Evolutionary conservation across 2,329 filamentous ascomycete genomes (phyloP).

Genomic region (Byssothecium circinans): DNA sequence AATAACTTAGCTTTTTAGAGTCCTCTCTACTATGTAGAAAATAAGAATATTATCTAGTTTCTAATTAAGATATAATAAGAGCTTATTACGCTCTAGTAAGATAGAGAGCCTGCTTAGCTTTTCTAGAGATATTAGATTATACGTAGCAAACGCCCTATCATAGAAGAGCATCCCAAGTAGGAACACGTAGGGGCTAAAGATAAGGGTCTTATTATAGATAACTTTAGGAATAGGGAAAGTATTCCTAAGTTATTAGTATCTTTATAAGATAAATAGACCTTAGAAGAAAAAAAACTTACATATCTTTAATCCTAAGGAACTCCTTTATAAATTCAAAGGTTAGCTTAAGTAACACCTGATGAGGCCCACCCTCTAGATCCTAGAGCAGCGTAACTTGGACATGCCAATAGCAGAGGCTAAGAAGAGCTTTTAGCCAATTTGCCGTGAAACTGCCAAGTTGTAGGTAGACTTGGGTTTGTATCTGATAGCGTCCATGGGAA

Average conservation of each 20-base stretch:
- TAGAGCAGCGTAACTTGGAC: slow-evolving; percentile 17
- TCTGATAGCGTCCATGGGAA: slow-evolving; percentile 8
- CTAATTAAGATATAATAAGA: slow-evolving; percentile 36
- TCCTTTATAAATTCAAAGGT: slow-evolving; percentile 21
- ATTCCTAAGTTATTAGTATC: slow-evolving; percentile 22
- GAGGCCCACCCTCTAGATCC: slow-evolving; percentile 14
- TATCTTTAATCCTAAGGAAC: slow-evolving; percentile 19
- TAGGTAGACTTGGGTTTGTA: slow-evolving; percentile 14
- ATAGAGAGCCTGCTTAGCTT: slow-evolving; percentile 43
- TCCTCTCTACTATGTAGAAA: slow-evolving; percentile 30
- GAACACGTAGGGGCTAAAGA: slow-evolving; percentile 36
- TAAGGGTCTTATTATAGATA: slow-evolving; percentile 36
- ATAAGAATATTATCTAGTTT: slow-evolving; percentile 37
- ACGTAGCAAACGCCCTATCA: slow-evolving; percentile 36
- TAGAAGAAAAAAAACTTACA: slow-evolving; percentile 14
- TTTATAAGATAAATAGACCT: neutral
- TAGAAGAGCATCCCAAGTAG: slow-evolving; percentile 40
- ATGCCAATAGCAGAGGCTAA: slow-evolving; percentile 17
- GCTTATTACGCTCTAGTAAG: slow-evolving; percentile 31
- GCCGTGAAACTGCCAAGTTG: slow-evolving; percentile 14
- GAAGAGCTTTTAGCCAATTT: slow-evolving; percentile 12
- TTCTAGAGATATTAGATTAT: slow-evolving; percentile 33
- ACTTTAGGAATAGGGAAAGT: slow-evolving; percentile 35
- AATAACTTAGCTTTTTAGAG: slow-evolving; percentile 27
- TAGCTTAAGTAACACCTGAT: slow-evolving; percentile 16